These are phyloP conservation scores for Xerophyta viscosa DNA, from an alignment of 106 monocot genomes.

Conservation along the genomic window DNA sequence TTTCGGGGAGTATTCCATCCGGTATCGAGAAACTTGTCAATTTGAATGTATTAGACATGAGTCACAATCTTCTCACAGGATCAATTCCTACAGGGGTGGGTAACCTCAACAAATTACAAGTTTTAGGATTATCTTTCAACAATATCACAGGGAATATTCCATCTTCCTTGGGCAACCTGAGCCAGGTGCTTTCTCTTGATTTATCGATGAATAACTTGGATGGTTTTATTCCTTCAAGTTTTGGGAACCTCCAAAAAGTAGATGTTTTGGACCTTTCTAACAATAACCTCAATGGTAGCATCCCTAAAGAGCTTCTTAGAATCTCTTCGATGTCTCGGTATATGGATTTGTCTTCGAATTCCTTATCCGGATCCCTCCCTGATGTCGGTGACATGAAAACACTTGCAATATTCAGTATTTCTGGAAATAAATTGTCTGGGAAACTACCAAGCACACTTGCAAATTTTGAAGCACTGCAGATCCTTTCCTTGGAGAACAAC, in stretches of 20 bases:
- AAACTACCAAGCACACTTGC: constrained; percentile 26
- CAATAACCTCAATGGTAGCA: neutral
- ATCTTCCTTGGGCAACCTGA: neutral
- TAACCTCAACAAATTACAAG: neutral
- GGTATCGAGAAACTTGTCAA: constrained; percentile 1
- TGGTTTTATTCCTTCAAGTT: constrained; percentile 1
- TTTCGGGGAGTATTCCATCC: constrained; percentile 2
- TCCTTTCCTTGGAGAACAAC: constrained; percentile 20
- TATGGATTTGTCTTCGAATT: constrained; percentile 23
- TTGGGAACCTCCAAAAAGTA: constrained; percentile 2
- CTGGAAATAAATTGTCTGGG: constrained; percentile 22
- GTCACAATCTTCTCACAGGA: neutral
- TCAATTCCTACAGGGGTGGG: constrained; percentile 5
- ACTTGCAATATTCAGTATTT: constrained; percentile 8
- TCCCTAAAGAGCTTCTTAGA: neutral
- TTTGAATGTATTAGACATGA: neutral
- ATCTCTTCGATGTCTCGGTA: neutral
- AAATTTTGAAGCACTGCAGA: constrained; percentile 15
- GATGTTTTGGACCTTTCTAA: neutral
- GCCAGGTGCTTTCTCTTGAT: neutral
- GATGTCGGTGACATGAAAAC: constrained; percentile 24
- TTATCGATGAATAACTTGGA: neutral
- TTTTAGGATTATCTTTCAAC: neutral
- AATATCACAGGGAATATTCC: constrained; percentile 2
- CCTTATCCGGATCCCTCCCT: constrained; percentile 20